phyloP scores from a whole-genome alignment of 1,284 basidiomycete genomes.

The Phylloboletellus chloephorus region DNA sequence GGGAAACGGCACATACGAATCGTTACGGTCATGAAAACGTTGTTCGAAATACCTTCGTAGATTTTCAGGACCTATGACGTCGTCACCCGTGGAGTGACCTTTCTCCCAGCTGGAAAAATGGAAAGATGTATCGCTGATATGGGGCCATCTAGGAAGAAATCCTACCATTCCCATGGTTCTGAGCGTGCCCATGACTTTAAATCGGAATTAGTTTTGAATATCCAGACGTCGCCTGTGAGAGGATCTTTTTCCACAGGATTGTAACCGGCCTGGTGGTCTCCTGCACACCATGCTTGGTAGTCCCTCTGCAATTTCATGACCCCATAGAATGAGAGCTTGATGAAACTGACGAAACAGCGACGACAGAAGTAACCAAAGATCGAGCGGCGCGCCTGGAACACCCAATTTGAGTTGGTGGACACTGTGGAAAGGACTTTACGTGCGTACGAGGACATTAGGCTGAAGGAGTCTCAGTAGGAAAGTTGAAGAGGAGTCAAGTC shows the following conservation, averaged over 20 bases:
- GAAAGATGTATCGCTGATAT: background rate
- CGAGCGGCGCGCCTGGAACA: constrained; percentile 51
- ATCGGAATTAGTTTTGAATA: constrained; percentile 64
- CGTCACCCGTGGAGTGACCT: constrained; percentile 57
- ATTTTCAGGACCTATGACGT: constrained; percentile 60
- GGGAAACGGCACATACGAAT: constrained; percentile 52
- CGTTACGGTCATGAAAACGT: constrained; percentile 68
- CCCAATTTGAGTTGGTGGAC: background rate
- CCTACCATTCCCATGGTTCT: constrained; percentile 58
- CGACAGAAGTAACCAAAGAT: constrained; percentile 75
- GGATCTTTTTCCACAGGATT: constrained; percentile 50
- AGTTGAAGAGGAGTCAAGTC: background rate
- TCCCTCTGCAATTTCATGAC: constrained; percentile 57
- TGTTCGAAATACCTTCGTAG: constrained; percentile 76
- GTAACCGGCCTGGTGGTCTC: constrained; percentile 44
- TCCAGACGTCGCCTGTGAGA: constrained; percentile 51
- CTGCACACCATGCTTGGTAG: constrained; percentile 58
- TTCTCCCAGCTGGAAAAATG: constrained; percentile 55
- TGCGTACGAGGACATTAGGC: constrained; percentile 30
- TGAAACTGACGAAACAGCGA: constrained; percentile 64
- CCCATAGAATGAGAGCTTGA: constrained; percentile 69
- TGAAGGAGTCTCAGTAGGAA: constrained; percentile 10
- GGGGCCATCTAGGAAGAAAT: background rate
- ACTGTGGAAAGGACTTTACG: background rate
- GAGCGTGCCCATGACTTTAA: constrained; percentile 59